A percentile compares a stretch with the other conserved stretches of the same genome.
phyloP scores from a whole-genome alignment of 192 early-diverging fungal genomes.

The Backusella westeae region DNA sequence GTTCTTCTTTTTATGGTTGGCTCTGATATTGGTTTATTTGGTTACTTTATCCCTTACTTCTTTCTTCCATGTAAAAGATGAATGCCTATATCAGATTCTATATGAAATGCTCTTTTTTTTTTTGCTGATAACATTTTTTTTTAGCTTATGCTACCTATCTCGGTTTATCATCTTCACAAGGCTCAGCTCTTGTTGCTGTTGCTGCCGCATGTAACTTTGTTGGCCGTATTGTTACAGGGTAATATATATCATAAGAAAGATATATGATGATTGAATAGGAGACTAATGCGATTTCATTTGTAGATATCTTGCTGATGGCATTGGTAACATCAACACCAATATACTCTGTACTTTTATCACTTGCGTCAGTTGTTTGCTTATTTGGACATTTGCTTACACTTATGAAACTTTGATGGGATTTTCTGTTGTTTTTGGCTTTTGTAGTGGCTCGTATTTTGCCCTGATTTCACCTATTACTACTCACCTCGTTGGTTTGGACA shows the following conservation, averaged over 20 bases:
- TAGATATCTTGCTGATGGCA: slow-evolving; percentile 19
- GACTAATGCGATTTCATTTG: neutral
- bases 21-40: slow-evolving; percentile 12
- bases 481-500: slow-evolving; percentile 17
- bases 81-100: neutral
- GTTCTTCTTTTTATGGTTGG: slow-evolving; percentile 22
- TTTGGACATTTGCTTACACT: slow-evolving; percentile 32
- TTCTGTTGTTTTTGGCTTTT: slow-evolving; percentile 31
- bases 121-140: neutral
- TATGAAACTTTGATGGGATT: slow-evolving; percentile 30
- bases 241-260: neutral
- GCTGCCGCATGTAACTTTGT: slow-evolving; percentile 20
- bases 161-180: slow-evolving; percentile 24
- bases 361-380: slow-evolving; percentile 14
- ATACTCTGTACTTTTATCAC: slow-evolving; percentile 22
- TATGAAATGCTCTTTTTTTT: neutral
- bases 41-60: slow-evolving; percentile 29
- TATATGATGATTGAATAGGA: too few relatives aligned
- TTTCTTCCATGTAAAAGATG: slow-evolving; percentile 22
- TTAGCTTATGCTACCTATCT: slow-evolving; percentile 20
- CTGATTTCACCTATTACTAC: slow-evolving; percentile 26
- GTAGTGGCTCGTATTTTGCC: slow-evolving; percentile 32
- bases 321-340: slow-evolving; percentile 30
- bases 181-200: slow-evolving; percentile 18
- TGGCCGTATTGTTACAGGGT: slow-evolving; percentile 24